Evolutionary conservation across 2,329 filamentous ascomycete species (phyloP).

Genomic region (Dendryphion nanum): DNA sequence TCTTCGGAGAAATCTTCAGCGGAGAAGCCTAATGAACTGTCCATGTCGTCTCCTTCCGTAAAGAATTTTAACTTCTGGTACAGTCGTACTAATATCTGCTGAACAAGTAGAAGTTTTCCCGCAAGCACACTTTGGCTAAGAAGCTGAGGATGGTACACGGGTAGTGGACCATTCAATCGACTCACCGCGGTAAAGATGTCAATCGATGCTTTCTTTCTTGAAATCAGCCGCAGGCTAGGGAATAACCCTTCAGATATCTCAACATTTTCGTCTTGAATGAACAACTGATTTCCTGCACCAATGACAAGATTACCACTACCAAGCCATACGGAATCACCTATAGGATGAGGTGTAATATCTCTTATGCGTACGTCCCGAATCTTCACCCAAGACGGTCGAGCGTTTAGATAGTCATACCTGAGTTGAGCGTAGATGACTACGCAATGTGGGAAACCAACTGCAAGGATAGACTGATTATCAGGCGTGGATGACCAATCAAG

Average conservation of each 20-base stretch:
- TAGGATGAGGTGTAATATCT: conserved; percentile 81
- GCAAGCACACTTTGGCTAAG: conserved; percentile 81
- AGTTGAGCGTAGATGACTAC: conserved; percentile 82
- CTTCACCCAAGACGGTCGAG: conserved; percentile 83
- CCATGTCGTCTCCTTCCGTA: conserved; percentile 74
- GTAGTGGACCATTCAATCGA: conserved; percentile 80
- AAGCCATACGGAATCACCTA: conserved; percentile 91
- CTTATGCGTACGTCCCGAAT: conserved; percentile 80
- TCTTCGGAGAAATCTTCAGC: conserved; percentile 50
- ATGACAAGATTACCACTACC: conserved; percentile 81
- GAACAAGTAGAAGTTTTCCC: conserved; percentile 71
- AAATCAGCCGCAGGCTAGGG: conserved; percentile 52
- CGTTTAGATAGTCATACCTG: conserved; percentile 87
- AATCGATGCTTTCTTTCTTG: conserved; percentile 51
- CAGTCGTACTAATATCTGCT: conserved; percentile 69
- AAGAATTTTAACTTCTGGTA: conserved; percentile 79
- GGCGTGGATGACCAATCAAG: conserved; percentile 94
- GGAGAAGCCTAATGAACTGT: conserved; percentile 68
- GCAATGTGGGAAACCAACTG: conserved; percentile 87
- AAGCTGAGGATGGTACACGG: conserved; percentile 90
- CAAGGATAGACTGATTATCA: conserved; percentile 82
- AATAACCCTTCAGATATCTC: conserved; percentile 61
- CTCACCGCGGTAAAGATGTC: conserved; percentile 82
- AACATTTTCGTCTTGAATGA: conserved; percentile 77
- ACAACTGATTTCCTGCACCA: conserved; percentile 86